Evolutionary conservation across 2,329 filamentous ascomycete genomes (phyloP).

Genomic region (Aureobasidium sp.): DNA sequence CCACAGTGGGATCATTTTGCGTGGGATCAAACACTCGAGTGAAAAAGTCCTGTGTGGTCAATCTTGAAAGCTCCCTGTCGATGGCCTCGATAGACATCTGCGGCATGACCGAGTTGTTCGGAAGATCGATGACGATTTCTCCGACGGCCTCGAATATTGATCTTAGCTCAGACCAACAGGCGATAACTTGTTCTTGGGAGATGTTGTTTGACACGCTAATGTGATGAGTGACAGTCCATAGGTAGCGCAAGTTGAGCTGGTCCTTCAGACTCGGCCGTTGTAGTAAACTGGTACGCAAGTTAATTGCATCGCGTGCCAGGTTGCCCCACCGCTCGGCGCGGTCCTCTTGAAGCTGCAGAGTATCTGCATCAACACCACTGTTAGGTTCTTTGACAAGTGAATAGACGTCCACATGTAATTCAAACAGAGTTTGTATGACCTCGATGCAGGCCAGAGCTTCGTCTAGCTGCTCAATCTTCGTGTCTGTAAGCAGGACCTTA

Average conservation of each 20-base stretch:
- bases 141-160: slow-evolving; percentile 40
- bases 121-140: slow-evolving; percentile 49
- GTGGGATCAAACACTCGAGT: slow-evolving; percentile 79
- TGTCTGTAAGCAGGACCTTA: not conserved
- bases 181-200: slow-evolving; percentile 50
- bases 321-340: slow-evolving; percentile 52
- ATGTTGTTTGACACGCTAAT: slow-evolving; percentile 48
- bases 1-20: slow-evolving; percentile 65
- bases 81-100: slow-evolving; percentile 76
- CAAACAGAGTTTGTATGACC: slow-evolving; percentile 53
- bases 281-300: slow-evolving; percentile 25
- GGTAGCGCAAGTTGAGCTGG: slow-evolving; percentile 47
- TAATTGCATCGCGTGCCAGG: slow-evolving; percentile 47
- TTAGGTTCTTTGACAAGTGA: slow-evolving; percentile 52
- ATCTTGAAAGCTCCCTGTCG: slow-evolving; percentile 81
- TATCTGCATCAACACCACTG: slow-evolving; percentile 45
- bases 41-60: slow-evolving; percentile 97
- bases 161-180: slow-evolving; percentile 56
- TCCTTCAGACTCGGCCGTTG: slow-evolving; percentile 27
- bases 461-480: not conserved
- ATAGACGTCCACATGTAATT: slow-evolving; percentile 59
- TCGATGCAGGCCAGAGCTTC: slow-evolving; percentile 36
- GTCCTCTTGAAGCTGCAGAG: slow-evolving; percentile 47
- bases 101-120: slow-evolving; percentile 83
- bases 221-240: slow-evolving; percentile 58